Conservation (phyloP, 768 basidiomycete species). For the Daedalea quercina region DNA sequence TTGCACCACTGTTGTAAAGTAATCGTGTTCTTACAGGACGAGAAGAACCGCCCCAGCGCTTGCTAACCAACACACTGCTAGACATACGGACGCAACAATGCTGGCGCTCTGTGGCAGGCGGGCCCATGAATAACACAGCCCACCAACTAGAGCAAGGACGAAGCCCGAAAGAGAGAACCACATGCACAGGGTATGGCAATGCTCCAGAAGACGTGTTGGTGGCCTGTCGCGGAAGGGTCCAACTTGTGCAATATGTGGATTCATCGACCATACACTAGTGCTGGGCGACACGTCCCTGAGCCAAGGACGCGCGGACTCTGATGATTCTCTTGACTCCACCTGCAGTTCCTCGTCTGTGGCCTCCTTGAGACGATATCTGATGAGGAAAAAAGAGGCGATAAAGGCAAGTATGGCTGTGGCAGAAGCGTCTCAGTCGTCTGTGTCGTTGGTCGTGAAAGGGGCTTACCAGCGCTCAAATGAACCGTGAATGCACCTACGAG, state of each 20-base stretch:
- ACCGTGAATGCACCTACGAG: constrained; percentile 46
- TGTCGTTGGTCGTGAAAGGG: neutral
- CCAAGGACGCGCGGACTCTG: constrained; percentile 4
- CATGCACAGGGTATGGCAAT: constrained; percentile 46
- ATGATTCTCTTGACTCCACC: constrained; percentile 26
- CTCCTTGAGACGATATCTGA: constrained; percentile 47
- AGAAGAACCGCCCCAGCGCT: constrained; percentile 9
- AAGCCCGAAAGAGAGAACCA: constrained; percentile 41
- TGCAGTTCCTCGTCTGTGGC: constrained; percentile 42
- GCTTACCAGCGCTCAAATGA: constrained; percentile 44
- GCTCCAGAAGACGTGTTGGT: constrained; percentile 40
- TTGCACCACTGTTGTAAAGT: too few relatives aligned
- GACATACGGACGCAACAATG: constrained; percentile 34
- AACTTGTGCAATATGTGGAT: constrained; percentile 47
- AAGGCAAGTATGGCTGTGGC: constrained; percentile 38
- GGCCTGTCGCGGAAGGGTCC: constrained; percentile 37
- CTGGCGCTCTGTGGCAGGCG: constrained; percentile 38
- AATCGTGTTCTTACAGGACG: neutral
- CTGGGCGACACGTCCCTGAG: neutral
- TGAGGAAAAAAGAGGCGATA: constrained; percentile 47
- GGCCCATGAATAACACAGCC: constrained; percentile 47
- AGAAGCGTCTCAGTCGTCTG: neutral
- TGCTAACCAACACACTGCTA: constrained; percentile 28
- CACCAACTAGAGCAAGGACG: constrained; percentile 42
- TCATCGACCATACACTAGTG: constrained; percentile 32